phyloP scores from a whole-genome alignment of 495 filamentous ascomycete species.

The Cudoniella acicularis region DNA sequence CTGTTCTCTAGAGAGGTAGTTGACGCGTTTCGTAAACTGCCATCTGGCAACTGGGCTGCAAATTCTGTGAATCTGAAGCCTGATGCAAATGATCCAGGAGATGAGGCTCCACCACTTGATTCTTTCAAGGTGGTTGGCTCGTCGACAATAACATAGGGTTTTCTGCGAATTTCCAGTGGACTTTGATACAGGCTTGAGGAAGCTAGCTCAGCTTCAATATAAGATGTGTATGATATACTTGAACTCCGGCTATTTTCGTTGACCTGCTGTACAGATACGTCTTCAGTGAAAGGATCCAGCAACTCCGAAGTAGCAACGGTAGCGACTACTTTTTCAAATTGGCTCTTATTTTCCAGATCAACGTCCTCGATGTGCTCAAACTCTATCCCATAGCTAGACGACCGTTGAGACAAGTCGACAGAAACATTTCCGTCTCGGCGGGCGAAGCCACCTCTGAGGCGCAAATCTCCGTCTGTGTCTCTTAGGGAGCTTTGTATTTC shows the following conservation, averaged over 20 bases:
- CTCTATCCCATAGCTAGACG: not conserved
- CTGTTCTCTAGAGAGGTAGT: not conserved
- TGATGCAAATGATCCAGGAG: not conserved
- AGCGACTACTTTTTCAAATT: not conserved
- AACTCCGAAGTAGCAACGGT: no score
- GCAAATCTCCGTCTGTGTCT: not conserved
- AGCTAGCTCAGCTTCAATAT: slow-evolving; percentile 4
- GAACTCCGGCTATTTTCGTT: not conserved
- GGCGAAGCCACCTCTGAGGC: not conserved
- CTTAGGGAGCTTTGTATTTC: not conserved
- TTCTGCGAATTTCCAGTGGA: not conserved
- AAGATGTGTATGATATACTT: slow-evolving; percentile 1
- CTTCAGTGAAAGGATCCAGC: no score
- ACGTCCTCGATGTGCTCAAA: not conserved
- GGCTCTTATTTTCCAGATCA: not conserved
- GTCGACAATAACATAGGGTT: not conserved
- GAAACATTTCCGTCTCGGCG: not conserved
- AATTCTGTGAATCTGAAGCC: not conserved
- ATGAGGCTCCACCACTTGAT: not conserved
- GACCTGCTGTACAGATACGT: not conserved
- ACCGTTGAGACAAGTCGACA: not conserved
- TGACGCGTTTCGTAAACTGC: no score
- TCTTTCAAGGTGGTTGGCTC: not conserved
- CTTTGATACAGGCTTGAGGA: not conserved
- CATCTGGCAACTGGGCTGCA: not conserved